Percentiles rank a stretch among this genome's conserved stretches.
phyloP scores from a whole-genome alignment of 2,329 filamentous ascomycete species.

The Colletotrichum sp. region DNA sequence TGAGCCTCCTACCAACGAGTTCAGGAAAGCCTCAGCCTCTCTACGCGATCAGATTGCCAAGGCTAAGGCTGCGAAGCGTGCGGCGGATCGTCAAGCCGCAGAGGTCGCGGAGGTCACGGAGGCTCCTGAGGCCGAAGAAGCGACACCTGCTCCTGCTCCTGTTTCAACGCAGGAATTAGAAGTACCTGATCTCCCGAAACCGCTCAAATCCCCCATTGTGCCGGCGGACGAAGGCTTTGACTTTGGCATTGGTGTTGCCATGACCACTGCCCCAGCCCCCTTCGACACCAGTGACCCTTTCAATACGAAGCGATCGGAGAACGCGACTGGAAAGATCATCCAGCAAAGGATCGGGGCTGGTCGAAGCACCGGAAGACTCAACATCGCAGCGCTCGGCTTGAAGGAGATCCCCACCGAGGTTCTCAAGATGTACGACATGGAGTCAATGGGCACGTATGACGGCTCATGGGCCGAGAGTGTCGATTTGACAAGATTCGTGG shows the following conservation, averaged over 20 bases:
- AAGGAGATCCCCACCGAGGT: conserved; percentile 83
- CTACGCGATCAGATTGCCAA: conserved; percentile 92
- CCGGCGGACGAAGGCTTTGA: conserved; percentile 47
- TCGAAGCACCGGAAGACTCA: conserved; percentile 79
- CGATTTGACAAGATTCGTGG: conserved; percentile 82
- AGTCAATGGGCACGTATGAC: conserved; percentile 65
- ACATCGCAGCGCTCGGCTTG: conserved; percentile 84
- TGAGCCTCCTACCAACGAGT: not conserved
- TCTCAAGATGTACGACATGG: conserved; percentile 87
- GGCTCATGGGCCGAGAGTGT: conserved; percentile 90
- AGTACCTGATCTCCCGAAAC: not conserved
- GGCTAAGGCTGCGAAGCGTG: conserved; percentile 81
- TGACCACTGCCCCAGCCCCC: conserved; percentile 7
- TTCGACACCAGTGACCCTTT: conserved; percentile 63
- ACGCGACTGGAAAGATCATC: conserved; percentile 69
- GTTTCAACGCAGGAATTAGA: not conserved
- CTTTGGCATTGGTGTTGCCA: conserved; percentile 46
- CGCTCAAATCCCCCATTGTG: conserved; percentile 38
- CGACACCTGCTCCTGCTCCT: not conserved
- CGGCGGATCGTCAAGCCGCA: conserved; percentile 42
- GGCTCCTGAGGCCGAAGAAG: not conserved
- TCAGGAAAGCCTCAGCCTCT: conserved; percentile 75
- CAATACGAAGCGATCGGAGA: conserved; percentile 65
- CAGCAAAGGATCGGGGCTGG: conserved; percentile 75
- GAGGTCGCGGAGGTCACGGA: conserved; percentile 15